These are phyloP conservation scores for Vitis amurensis DNA, from an alignment of 164 flowering plant genomes.

Conservation along the genomic window DNA sequence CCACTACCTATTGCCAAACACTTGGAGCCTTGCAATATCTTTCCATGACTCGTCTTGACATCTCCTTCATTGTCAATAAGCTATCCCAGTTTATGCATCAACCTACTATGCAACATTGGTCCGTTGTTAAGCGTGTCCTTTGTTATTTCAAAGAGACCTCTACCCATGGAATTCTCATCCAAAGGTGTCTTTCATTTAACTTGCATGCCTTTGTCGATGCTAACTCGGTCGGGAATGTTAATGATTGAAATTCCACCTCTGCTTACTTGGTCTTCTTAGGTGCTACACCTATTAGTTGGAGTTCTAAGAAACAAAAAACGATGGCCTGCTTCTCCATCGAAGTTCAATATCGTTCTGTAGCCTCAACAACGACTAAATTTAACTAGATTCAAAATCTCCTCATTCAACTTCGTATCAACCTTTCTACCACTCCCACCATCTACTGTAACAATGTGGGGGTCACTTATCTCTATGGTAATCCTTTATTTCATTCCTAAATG, in stretches of 20 bases:
- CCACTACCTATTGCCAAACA: not conserved
- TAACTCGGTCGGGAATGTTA: not conserved
- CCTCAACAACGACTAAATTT: not conserved
- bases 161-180: not conserved
- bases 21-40: not conserved
- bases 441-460: conserved; percentile 1
- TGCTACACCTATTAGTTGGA: not conserved
- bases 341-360: no score
- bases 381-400: no score
- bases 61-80: not conserved
- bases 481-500: not conserved
- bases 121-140: not conserved
- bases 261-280: not conserved
- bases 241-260: not conserved
- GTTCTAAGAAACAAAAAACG: no score
- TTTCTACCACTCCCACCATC: not conserved
- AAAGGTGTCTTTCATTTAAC: no score
- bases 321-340: no score
- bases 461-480: not conserved
- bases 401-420: not conserved
- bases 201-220: not conserved
- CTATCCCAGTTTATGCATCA: not conserved
- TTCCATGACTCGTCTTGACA: not conserved
- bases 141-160: not conserved
- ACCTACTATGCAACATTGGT: not conserved